phyloP scores from a whole-genome alignment of 78 protist genomes.

The Pelomyxa schiedti region DNA sequence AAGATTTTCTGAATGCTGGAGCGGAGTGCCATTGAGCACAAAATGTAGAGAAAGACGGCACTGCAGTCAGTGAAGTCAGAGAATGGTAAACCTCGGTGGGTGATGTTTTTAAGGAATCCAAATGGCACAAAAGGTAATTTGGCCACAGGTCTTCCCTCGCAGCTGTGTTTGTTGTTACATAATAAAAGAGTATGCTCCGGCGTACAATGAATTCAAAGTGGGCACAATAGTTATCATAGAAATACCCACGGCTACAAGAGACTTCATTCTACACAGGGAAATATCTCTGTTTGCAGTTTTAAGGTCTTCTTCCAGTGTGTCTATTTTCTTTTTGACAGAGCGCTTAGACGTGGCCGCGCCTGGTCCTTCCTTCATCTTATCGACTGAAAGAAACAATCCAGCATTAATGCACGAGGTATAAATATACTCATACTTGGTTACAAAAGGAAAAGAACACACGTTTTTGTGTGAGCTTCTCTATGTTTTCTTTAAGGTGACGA shows the following conservation, averaged over 20 bases:
- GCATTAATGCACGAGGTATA: too few species aligned
- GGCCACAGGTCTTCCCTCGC: conserved; percentile 48
- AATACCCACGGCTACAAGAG: not conserved
- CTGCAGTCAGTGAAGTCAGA: conserved; percentile 51
- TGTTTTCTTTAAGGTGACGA: too few species aligned
- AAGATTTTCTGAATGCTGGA: conserved; percentile 39
- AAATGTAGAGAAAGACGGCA: conserved; percentile 48
- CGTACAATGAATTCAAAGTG: too few species aligned
- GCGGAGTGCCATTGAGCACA: conserved; percentile 48
- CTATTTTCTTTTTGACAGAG: not conserved
- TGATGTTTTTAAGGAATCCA: conserved; percentile 33
- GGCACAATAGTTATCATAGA: not conserved
- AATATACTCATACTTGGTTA: too few species aligned
- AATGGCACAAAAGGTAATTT: conserved; percentile 63
- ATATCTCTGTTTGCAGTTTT: not conserved
- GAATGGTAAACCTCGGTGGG: conserved; percentile 49
- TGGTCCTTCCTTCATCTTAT: too few species aligned
- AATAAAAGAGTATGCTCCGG: too few species aligned
- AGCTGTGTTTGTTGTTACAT: conserved; percentile 20
- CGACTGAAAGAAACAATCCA: too few species aligned
- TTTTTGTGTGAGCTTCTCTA: too few species aligned
- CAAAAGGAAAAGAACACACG: too few species aligned
- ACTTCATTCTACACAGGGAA: not conserved
- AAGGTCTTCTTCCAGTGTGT: not conserved
- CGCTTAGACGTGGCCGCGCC: too few species aligned